Evolutionary conservation across 495 filamentous ascomycete species (phyloP), one percentile per base, ranked within the genome.

Genomic region (Penicillium malachiteum): DNA sequence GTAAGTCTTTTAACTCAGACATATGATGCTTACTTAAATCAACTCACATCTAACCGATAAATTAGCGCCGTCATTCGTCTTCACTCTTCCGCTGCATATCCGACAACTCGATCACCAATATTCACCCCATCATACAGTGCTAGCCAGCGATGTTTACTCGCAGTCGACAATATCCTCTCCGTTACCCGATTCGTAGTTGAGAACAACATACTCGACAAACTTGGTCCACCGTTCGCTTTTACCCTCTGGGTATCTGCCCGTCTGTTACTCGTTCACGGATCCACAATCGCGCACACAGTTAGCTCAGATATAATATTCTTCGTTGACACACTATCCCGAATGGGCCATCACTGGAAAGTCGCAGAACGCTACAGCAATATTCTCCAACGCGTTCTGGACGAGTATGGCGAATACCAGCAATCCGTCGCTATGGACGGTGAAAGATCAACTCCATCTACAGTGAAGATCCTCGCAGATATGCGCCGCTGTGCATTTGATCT

Each of bases 21-120:
- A n/a, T 8, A 14, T 1, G 14, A 7, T 3, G 37, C 12, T 58
- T 13, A 7, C 48, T 7, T 16, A 1, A 55, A n/a, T 7, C 43
- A 39, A n/a, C 21, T 38, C 75, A 10, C 34, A 37, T 10, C 48
- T 54, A 60, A 56, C 26, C 10, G 9, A 0, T 70, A 4, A 26
- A 56, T 5, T 26, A 93, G 89, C 5, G 86, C 91, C 54, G 84
- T 95, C 8, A 95, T 96, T 58, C 84, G 91, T 14, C 80, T 96
- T 11, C 90, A 96, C 74, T 94, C 91, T n/a, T 93, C 89, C 4
- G 91, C 91, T 3, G 91, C 91, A 5, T 96, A 96, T 67, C 91
- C 91, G 18, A 93, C 91, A 14, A 91, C 87, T 12, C 78, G 89
- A 18, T 92, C 89, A 8, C 86, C 86, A 35, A 90, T 94, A 49